Evolutionary conservation across 208 protist genomes (phyloP), one percentile per base, ranked within the genome.

Genomic region (Trypanosoma vivax): DNA sequence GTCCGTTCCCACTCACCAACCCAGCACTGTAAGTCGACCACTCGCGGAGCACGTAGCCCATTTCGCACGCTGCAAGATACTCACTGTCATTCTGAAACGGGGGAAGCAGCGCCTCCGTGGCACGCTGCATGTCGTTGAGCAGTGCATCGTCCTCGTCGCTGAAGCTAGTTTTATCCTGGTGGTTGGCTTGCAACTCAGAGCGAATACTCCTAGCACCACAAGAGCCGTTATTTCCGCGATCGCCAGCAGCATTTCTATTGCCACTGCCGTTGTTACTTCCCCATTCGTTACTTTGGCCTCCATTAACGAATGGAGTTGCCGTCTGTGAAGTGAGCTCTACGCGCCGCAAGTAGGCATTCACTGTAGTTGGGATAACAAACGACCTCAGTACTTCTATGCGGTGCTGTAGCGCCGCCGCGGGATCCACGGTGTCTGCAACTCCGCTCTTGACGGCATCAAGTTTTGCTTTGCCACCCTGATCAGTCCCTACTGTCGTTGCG

Each of bases 11-110:
- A 27, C 28, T 41, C 39, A 48, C 7, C 0, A 77, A 50, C 40
- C 48, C 47, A 9, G 47, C 23, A 13, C 49, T 59, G 27, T 54
- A 25, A 13, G 24, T 30, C 6, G 19, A 34, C 67, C 71, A 78
- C 23, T 81, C 58, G 2, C 41, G 46, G 52, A 77, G 30, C 21
- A 79, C 53, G 39, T 74, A 68, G 14, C 51, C 42, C 21, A 71
- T 45, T 33, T 90, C 81, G 38, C 77, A 63, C n/a, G 66, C 70
- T 13, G 59, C 47, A 11, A 93, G 63, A 48, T 82, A 93, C 16
- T 70, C 76, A 49, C 68, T 73, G 62, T 93, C 86, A 40, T 64
- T 51, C 2, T 33, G 54, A 55, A 88, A 90, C 5, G 64, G 19
- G 3, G 70, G 53, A 18, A 88, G 55, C 40, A 65, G 71, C n/a